A percentile compares a stretch with the other conserved stretches of the same genome.
phyloP scores from a whole-genome alignment of 169 alveolate genomes.

The Blepharisma undulans region DNA sequence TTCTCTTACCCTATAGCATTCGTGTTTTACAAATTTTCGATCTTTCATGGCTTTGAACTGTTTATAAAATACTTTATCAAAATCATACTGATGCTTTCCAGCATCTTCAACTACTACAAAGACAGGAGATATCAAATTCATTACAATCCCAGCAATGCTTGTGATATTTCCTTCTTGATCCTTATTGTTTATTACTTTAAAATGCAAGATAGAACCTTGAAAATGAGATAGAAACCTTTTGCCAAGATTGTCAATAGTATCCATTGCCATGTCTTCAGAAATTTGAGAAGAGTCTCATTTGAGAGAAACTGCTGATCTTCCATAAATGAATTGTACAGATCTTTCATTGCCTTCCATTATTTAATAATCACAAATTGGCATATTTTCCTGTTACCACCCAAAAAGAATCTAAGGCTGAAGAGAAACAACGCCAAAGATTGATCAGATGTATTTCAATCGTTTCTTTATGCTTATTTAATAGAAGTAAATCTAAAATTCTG shows the following conservation, averaged over 20 bases:
- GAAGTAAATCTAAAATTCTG: neutral
- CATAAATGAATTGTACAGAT: neutral
- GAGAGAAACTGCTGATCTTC: neutral
- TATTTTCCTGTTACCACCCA: neutral
- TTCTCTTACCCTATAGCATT: neutral
- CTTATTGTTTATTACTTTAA: neutral
- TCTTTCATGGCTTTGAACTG: neutral
- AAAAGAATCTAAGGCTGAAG: neutral
- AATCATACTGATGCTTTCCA: neutral
- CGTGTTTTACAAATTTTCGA: neutral
- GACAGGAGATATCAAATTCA: neutral
- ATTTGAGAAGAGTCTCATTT: neutral
- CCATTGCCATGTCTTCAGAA: conserved; percentile 35
- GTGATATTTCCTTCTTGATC: neutral
- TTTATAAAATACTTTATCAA: neutral
- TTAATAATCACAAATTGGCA: neutral
- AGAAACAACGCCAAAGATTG: neutral
- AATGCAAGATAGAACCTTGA: neutral
- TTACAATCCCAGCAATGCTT: neutral
- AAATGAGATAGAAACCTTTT: neutral
- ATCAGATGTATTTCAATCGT: neutral
- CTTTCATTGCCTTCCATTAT: neutral
- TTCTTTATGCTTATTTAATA: too few species aligned
- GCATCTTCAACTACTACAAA: neutral
- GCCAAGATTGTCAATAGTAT: conserved; percentile 6